Conservation (phyloP, 805 yeast genomes). For the Kodamaea jinghongensis region DNA sequence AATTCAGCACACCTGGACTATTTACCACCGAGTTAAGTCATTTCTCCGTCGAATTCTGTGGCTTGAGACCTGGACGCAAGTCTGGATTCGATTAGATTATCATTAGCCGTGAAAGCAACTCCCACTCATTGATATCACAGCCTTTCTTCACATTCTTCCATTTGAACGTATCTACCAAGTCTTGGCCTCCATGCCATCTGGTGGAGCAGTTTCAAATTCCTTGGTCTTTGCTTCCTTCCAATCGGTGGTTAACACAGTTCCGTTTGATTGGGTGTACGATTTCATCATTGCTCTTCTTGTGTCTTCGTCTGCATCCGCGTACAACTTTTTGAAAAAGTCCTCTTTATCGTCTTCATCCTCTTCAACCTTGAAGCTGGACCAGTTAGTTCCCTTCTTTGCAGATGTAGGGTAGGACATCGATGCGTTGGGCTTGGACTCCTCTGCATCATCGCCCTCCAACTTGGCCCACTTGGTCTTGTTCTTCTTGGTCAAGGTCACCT, state of each 20-base stretch:
- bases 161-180: slow-evolving; percentile 47
- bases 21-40: too few relatives aligned
- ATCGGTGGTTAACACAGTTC: slow-evolving; percentile 88
- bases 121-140: too few relatives aligned
- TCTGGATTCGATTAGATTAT: too few relatives aligned
- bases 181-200: slow-evolving; percentile 67
- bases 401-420: slow-evolving; percentile 56
- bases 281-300: slow-evolving; percentile 95
- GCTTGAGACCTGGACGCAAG: too few relatives aligned
- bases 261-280: slow-evolving; percentile 88
- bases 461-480: slow-evolving; percentile 50
- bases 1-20: too few relatives aligned
- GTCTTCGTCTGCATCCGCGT: slow-evolving; percentile 80
- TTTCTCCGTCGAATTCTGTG: too few relatives aligned
- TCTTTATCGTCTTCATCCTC: slow-evolving; percentile 48
- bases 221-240: slow-evolving; percentile 83
- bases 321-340: slow-evolving; percentile 72
- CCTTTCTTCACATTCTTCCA: too few relatives aligned
- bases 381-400: slow-evolving; percentile 59
- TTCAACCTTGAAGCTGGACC: slow-evolving; percentile 58
- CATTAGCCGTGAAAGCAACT: too few relatives aligned
- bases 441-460: slow-evolving; percentile 35
- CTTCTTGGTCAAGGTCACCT: slow-evolving; percentile 56
- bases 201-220: slow-evolving; percentile 65
- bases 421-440: slow-evolving; percentile 10